Percentiles rank a stretch among this genome's conserved stretches.
These are phyloP conservation scores for Asterophora parasitica DNA, from an alignment of 768 basidiomycete species.

Conservation along the genomic window DNA sequence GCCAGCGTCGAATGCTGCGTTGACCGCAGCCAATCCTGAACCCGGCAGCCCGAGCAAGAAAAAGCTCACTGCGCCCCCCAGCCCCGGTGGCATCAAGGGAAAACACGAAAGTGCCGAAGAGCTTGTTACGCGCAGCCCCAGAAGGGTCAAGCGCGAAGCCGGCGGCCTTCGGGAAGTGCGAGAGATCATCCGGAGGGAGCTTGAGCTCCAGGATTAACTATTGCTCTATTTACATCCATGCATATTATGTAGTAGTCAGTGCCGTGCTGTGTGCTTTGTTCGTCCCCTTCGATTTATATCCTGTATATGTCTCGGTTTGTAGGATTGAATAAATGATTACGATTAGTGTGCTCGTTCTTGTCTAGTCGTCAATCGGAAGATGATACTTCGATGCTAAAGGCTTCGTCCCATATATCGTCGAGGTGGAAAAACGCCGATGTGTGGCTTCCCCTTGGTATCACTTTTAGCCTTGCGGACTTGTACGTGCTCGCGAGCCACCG, in stretches of 20 bases:
- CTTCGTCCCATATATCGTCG: constrained; percentile 40
- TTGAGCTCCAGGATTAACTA: constrained; percentile 62
- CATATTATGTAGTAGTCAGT: constrained; percentile 9
- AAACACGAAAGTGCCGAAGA: constrained; percentile 58
- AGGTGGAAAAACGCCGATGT: constrained; percentile 40
- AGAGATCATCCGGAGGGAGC: constrained; percentile 75
- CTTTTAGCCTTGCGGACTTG: constrained; percentile 36
- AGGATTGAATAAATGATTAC: constrained; percentile 1
- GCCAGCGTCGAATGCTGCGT: constrained; percentile 40
- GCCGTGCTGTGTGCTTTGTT: constrained; percentile 16
- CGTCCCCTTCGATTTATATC: constrained; percentile 9
- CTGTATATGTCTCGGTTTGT: constrained; percentile 19
- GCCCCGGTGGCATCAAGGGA: constrained; percentile 44
- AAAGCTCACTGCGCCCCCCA: constrained; percentile 31
- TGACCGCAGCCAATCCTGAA: constrained; percentile 20
- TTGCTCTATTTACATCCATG: constrained; percentile 28
- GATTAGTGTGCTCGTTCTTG: background rate
- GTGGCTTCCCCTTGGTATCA: constrained; percentile 42
- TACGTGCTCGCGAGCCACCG: constrained; percentile 46
- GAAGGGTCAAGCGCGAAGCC: constrained; percentile 61
- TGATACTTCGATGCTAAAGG: constrained; percentile 19
- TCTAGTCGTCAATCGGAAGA: background rate
- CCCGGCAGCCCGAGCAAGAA: constrained; percentile 36
- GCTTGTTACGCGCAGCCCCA: constrained; percentile 65
- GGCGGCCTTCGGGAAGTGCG: constrained; percentile 76